A percentile compares a stretch with the other conserved stretches of the same genome.
phyloP scores from a whole-genome alignment of 495 filamentous ascomycete genomes.

The Lophiostoma macrostomum region DNA sequence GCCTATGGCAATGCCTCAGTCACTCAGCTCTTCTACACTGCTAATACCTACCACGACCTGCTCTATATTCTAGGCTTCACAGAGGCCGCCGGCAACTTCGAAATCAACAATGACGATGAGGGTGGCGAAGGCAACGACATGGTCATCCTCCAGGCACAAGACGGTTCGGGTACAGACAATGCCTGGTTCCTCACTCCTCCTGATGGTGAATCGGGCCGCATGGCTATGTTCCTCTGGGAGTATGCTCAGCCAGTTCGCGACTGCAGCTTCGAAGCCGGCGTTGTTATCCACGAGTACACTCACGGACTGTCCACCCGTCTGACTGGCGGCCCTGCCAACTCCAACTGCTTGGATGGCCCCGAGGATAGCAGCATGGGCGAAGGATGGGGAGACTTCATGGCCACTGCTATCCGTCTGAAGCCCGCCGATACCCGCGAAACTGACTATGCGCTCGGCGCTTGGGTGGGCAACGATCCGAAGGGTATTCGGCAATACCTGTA shows the following conservation, averaged over 20 bases:
- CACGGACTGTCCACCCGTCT: constrained; percentile 51
- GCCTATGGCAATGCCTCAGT: constrained; percentile 46
- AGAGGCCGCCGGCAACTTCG: constrained; percentile 55
- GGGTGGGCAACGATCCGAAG: constrained; percentile 42
- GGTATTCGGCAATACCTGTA: constrained; percentile 53
- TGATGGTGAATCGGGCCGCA: constrained; percentile 49
- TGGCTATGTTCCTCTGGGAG: constrained; percentile 53
- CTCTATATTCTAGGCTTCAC: constrained; percentile 54
- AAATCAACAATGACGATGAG: constrained; percentile 49
- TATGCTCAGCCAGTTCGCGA: constrained; percentile 45
- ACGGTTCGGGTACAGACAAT: constrained; percentile 52
- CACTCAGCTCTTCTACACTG: constrained; percentile 55
- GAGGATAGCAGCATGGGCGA: constrained; percentile 56
- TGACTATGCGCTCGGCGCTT: constrained; percentile 47
- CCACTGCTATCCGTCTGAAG: constrained; percentile 51
- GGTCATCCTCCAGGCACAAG: constrained; percentile 54
- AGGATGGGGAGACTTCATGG: constrained; percentile 56
- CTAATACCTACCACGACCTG: constrained; percentile 53
- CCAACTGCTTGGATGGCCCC: constrained; percentile 44
- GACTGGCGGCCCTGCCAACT: constrained; percentile 53
- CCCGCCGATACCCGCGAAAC: constrained; percentile 46
- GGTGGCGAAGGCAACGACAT: constrained; percentile 50
- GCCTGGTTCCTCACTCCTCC: constrained; percentile 52
- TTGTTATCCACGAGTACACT: constrained; percentile 50
- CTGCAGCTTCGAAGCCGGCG: constrained; percentile 47